Conservation (phyloP, 2,329 filamentous ascomycete species). For the Trichoderma pleuroti region DNA sequence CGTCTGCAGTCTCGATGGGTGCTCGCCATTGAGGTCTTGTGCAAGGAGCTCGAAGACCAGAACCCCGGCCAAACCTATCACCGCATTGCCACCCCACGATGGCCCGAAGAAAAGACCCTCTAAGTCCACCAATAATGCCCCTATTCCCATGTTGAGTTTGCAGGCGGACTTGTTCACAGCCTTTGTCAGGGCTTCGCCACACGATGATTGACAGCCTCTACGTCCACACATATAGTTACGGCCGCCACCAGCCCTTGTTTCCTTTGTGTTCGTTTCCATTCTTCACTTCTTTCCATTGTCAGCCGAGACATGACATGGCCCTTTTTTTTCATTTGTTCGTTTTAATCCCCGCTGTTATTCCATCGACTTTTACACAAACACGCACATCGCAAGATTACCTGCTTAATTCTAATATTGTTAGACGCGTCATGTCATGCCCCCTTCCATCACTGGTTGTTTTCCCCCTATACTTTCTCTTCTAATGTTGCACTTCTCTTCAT, state of each 20-base stretch:
- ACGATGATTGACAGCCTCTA: neutral
- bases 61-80: constrained; percentile 42
- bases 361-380: neutral
- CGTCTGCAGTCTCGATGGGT: constrained; percentile 50
- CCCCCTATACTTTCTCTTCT: neutral
- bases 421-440: no score
- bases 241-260: neutral
- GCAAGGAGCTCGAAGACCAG: constrained; percentile 49
- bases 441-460: neutral
- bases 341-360: neutral
- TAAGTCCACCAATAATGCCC: neutral
- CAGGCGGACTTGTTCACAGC: neutral
- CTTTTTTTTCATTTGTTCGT: neutral
- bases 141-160: neutral
- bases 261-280: neutral
- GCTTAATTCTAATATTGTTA: neutral
- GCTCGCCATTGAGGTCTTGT: constrained; percentile 50
- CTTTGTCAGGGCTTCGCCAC: neutral
- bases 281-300: neutral
- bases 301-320: neutral
- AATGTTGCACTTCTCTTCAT: neutral
- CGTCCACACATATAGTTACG: neutral
- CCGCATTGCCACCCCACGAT: constrained; percentile 31
- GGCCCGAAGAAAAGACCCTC: constrained; percentile 26
- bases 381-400: neutral